phyloP scores from a whole-genome alignment of 257 asterid species.

The Nicotiana knightiana region DNA sequence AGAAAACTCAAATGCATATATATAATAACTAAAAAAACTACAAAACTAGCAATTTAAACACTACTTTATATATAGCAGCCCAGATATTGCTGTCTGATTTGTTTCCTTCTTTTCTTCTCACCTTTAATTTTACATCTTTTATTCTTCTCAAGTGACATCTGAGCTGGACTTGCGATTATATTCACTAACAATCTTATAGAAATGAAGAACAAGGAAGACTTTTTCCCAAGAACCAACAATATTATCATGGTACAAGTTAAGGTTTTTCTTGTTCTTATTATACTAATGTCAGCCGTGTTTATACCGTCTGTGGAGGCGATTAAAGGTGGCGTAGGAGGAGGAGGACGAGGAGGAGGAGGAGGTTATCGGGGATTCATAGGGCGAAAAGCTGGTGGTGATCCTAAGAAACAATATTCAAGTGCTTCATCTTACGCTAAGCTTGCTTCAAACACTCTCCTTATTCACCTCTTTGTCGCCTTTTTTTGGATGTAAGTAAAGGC shows the following conservation, averaged over 20 bases:
- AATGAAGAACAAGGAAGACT: not conserved
- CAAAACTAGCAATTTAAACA: not conserved
- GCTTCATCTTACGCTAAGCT: not conserved
- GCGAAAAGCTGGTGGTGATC: not conserved
- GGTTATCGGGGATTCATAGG: not conserved
- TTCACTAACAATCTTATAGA: not conserved
- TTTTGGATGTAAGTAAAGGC: not conserved
- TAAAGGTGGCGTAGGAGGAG: not conserved
- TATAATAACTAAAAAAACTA: no score
- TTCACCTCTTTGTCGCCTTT: not conserved
- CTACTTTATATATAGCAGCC: not conserved
- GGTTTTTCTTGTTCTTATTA: not conserved
- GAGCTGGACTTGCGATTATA: not conserved
- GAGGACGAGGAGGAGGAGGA: not conserved
- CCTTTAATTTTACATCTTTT: not conserved
- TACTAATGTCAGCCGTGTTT: not conserved
- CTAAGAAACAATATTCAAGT: conserved; percentile 2
- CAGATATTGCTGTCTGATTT: not conserved
- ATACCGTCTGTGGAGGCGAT: not conserved
- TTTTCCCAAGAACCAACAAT: not conserved
- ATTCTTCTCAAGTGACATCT: not conserved
- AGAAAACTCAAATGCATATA: not conserved
- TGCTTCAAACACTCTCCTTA: not conserved
- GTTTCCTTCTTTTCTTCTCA: not conserved
- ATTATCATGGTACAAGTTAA: not conserved